Percentiles rank a stretch among this genome's conserved stretches.
These are phyloP conservation scores for Rugonectria rugulosa DNA, from an alignment of 2,329 filamentous ascomycete genomes.

Conservation along the genomic window DNA sequence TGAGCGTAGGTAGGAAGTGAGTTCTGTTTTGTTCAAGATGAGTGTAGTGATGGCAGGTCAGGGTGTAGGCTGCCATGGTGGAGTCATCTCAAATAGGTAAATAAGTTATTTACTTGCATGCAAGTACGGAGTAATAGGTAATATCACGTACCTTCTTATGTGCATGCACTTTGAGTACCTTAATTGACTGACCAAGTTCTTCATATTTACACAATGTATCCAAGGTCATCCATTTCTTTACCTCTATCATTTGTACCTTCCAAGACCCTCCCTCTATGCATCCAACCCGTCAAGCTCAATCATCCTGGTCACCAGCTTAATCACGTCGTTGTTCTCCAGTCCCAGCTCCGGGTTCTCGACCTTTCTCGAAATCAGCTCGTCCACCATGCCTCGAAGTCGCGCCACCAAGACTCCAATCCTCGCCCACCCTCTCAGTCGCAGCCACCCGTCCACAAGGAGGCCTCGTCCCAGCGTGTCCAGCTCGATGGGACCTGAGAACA, in stretches of 20 bases:
- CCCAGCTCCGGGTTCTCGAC: slow-evolving; percentile 76
- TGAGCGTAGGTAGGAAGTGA: neutral
- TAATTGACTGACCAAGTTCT: too few species aligned
- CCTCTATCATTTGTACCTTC: too few species aligned
- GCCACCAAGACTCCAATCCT: slow-evolving; percentile 90
- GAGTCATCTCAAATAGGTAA: neutral
- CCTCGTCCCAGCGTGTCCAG: slow-evolving; percentile 89
- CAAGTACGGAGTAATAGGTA: too few species aligned
- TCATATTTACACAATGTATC: too few species aligned
- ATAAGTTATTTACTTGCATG: too few species aligned
- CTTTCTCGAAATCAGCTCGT: slow-evolving; percentile 81
- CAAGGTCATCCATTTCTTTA: too few species aligned
- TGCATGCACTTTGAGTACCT: too few species aligned
- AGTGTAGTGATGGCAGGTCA: neutral
- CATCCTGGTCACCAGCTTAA: slow-evolving; percentile 78
- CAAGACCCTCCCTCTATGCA: slow-evolving; percentile 53
- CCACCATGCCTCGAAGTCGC: slow-evolving; percentile 83
- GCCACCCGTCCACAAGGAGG: slow-evolving; percentile 90
- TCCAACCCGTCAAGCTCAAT: slow-evolving; percentile 92
- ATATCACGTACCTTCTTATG: too few species aligned
- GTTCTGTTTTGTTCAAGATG: neutral
- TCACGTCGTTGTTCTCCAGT: slow-evolving; percentile 69
- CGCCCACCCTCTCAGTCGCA: slow-evolving; percentile 87
- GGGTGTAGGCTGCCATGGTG: neutral
- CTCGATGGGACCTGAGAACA: slow-evolving; percentile 86